Evolutionary conservation across 2,329 filamentous ascomycete genomes (phyloP), one percentile per base, ranked within the genome.

Genomic region (Fusarium sp.): DNA sequence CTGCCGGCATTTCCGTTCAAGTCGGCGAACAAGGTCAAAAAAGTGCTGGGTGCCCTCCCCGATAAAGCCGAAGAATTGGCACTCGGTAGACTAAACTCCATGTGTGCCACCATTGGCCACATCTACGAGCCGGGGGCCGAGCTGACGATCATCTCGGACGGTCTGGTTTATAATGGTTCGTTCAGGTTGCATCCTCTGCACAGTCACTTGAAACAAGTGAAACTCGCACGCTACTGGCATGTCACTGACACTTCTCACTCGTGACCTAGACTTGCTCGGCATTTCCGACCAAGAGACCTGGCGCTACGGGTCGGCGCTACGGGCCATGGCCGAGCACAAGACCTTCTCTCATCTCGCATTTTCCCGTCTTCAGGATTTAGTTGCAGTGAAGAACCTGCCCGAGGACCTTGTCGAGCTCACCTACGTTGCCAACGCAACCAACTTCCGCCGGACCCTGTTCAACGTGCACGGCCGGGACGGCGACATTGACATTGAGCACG

Each of bases 131-230:
- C 77, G 5, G 77, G 77, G 2, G 77, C 77, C 2, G 40, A 67
- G 11, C 60, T 75, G 3, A 82, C 80, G n/a, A 87, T 88, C 39
- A 81, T 86, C 10, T 87, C 86, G 0, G 86, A 88, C 68, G 86
- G 86, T 0, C 78, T 88, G 13, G 83, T 85, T 1, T 88, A 88
- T 44, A 88, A 87, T 61, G 86, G 85, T 86, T 71, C 39, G 39
- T 41, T 15, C 31, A 9, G 8, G 8, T 34, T 11, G 31, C 31
- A 9, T 34, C 8, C 31, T 34, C 8, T 23, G 18, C 11, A 11
- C 11, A 11, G 31, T 11, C 7, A 8, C 31, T 11, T 34, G 31
- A 43, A 43, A 43, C n/a, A 43, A 43, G 40, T 43, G 40, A 43
- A 43, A 43, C 40, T 43, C 37, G 3, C 7, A 34, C 30, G 39